phyloP scores from a whole-genome alignment of 345 rosid genomes.

The Eucalyptus viminalis region DNA sequence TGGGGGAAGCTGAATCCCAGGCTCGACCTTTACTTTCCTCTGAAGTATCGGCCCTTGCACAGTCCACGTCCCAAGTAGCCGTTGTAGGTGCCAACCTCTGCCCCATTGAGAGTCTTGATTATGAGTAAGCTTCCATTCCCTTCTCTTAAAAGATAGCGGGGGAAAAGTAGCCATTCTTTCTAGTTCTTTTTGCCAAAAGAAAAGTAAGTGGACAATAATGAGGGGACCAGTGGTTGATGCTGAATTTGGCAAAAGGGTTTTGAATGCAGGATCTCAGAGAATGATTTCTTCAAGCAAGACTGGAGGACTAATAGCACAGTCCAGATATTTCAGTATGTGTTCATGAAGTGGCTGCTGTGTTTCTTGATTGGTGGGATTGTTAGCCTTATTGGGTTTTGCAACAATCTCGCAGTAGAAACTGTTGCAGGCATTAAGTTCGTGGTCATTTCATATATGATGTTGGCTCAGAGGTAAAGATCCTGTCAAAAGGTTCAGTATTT shows the following conservation, averaged over 20 bases:
- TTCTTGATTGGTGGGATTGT: slow-evolving; percentile 54
- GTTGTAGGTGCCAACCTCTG: slow-evolving; percentile 68
- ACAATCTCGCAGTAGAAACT: slow-evolving; percentile 85
- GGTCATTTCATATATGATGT: slow-evolving; percentile 82
- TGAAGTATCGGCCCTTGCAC: slow-evolving; percentile 16
- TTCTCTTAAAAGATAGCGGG: background rate
- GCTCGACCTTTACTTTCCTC: slow-evolving; percentile 30
- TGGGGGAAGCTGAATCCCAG: slow-evolving; percentile 20
- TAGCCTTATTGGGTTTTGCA: slow-evolving; percentile 66
- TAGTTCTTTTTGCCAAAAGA: background rate
- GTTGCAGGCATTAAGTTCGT: slow-evolving; percentile 75
- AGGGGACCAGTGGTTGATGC: background rate
- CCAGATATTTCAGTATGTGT: slow-evolving; percentile 57
- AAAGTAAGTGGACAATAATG: background rate
- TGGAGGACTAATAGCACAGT: slow-evolving; percentile 59
- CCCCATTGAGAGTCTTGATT: slow-evolving; percentile 89
- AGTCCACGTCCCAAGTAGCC: slow-evolving; percentile 85
- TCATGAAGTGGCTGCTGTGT: slow-evolving; percentile 78
- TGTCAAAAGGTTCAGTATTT: background rate
- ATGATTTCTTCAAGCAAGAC: slow-evolving; percentile 82
- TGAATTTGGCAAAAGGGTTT: background rate
- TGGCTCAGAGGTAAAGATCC: slow-evolving; percentile 26
- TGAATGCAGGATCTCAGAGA: slow-evolving; percentile 43
- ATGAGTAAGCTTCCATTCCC: slow-evolving; percentile 38
- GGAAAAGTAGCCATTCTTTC: background rate